Base-by-base conservation (phyloP, 352 stramenopile genomes). In the Pythium aquatile region DNA sequence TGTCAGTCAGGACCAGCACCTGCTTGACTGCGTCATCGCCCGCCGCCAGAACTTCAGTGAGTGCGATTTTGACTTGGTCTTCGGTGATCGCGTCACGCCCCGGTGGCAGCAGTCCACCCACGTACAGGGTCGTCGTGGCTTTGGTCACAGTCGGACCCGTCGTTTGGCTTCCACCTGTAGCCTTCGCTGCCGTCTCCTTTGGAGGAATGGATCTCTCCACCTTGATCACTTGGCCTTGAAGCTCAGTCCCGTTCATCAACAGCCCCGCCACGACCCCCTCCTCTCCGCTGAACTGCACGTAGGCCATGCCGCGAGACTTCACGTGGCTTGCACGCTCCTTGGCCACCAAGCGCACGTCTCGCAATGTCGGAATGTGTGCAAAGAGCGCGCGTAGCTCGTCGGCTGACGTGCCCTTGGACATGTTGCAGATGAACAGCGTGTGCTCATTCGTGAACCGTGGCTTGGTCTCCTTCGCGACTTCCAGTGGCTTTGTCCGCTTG, bases 291-390 rank as follows among this genome's bases (percentile, higher is more conserved):
- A 89, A 89, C 56, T 90, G 76, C 5, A 90, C 78, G 57, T 92
- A 92, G 33, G 83, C 83, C 78, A 92, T 90, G 13, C 83, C 83
- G 49, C 83, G 76, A 14, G 83, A 89, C 63, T 88, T 88, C 10
- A 80, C 60, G 28, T 81, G 79, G 44, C 73, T 76, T 37, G 74
- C 78, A 13, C 83, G 79, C 52, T 70, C 72, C 53, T 92, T 92
- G 14, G 84, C 77, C 2, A 92, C 76, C 6, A 92, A 69, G 9
- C 83, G 77, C 30, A 89, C 79, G 9, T 89, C 78, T 32, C 78
- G 77, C 26, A 92, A 66, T 0, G 65, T 72, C 10, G 76, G 35
- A 54, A 90, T 83, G 24, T 77, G 69, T 0, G 37, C 51, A 58
- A 90, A 90, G 16, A 92, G 32, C n/a, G 63, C 74, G 10, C 73